Evolutionary conservation across 1,284 basidiomycete species (phyloP).

Genomic region (Heliocybe sulcata): DNA sequence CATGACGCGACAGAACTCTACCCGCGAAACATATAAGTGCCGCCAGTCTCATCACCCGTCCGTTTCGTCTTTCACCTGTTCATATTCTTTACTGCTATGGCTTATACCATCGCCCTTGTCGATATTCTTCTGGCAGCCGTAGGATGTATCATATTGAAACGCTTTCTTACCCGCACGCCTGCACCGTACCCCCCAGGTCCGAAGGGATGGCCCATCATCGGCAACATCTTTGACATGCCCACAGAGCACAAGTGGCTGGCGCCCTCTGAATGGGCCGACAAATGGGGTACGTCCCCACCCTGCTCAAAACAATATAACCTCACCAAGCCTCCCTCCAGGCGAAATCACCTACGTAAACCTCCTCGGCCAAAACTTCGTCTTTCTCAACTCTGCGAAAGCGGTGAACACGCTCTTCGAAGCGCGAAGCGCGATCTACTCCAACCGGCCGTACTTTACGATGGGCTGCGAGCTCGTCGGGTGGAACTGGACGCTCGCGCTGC

Average conservation of each 20-base stretch:
- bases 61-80: too few species aligned
- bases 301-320: too few species aligned
- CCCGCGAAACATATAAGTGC: too few species aligned
- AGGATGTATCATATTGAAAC: background rate
- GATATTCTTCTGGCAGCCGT: background rate
- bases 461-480: slow-evolving; percentile 37
- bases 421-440: background rate
- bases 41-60: too few species aligned
- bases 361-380: slow-evolving; percentile 6
- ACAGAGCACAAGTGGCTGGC: slow-evolving; percentile 28
- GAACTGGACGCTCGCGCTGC: slow-evolving; percentile 54
- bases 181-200: slow-evolving; percentile 31
- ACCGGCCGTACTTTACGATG: slow-evolving; percentile 1
- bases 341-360: slow-evolving; percentile 4
- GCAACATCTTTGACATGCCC: slow-evolving; percentile 36
- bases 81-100: too few species aligned
- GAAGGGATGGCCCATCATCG: slow-evolving; percentile 29
- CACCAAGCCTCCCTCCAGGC: slow-evolving; percentile 2
- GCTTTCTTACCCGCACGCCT: background rate
- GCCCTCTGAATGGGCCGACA: slow-evolving; percentile 32
- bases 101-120: background rate
- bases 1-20: too few species aligned
- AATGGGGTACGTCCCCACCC: slow-evolving; percentile 30
- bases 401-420: background rate
- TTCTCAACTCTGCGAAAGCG: background rate